Base-by-base conservation (phyloP, 257 asterid genomes). In the Catharanthus roseus region DNA sequence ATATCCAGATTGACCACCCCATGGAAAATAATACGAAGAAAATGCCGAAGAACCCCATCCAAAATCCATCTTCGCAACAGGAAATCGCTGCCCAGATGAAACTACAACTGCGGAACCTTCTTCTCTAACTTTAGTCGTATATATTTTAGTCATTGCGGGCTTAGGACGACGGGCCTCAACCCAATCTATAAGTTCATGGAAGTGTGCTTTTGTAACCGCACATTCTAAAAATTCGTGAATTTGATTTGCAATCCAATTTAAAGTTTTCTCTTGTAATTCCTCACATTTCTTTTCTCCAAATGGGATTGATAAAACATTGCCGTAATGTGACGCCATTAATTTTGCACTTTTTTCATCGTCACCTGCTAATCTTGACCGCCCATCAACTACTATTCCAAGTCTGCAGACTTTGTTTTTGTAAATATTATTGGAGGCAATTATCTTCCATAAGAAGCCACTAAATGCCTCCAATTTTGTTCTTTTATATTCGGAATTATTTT, bases 101-200 rank as follows among this genome's bases (percentile, higher is more conserved):
- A 88, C 89, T 56, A 86, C 88, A 39, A 86, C 84, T 0, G 95
- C 88, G 0, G 87, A 83, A 70, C 82, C 90, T 75, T 78, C 85
- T 69, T 82, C 89, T 74, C 72, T 73, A 8, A 56, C 87, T 61
- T 55, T 49, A 1, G 73, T 71, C 0, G 81, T 83, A n/a, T 84
- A 86, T 24, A 88, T 82, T 81, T 66, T 83, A 3, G 88, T 69
- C 51, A 83, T 13, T 19, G 67, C 78, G 23, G 67, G 74, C 65
- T 78, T 75, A 0, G 92, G 95, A 10, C 92, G 90, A 53, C 72
- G 86, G 80, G 79, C 86, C 83, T 90, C 96, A 66, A 90, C 89
- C 90, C 89, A 87, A 44, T 89, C 92, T 10, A 86, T 77, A 65
- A 89, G 68, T 54, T 90, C 95, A 2, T 77, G 78, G 47, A 86